phyloP scores from a whole-genome alignment of 2,329 filamentous ascomycete species.

The Colletotrichum tropicale region DNA sequence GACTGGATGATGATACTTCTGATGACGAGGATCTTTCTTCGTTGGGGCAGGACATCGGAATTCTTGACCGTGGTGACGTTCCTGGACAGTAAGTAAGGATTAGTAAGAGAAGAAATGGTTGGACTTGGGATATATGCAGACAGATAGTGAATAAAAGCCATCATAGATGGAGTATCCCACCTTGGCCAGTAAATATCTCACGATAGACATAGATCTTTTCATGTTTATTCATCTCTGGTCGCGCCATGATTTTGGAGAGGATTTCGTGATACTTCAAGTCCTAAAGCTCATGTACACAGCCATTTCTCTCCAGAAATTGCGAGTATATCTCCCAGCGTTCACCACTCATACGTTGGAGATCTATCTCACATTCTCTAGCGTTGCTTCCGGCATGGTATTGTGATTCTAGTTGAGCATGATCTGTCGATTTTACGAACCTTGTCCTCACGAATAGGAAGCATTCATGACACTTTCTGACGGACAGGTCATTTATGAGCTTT shows the following conservation, averaged over 20 bases:
- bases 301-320: background rate
- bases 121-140: no score
- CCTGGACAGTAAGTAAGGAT: background rate
- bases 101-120: background rate
- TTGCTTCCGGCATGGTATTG: fast-evolving
- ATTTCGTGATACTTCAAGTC: background rate
- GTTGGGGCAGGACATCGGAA: background rate
- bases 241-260: background rate
- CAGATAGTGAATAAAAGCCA: no score
- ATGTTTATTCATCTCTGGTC: background rate
- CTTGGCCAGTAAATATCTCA: no score
- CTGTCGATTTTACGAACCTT: background rate
- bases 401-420: background rate
- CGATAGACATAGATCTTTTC: background rate
- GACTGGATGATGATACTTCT: background rate
- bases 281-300: background rate
- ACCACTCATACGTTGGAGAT: background rate
- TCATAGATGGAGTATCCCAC: no score
- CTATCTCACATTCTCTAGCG: background rate
- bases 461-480: background rate
- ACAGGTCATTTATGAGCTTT: background rate
- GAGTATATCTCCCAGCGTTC: background rate
- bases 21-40: background rate
- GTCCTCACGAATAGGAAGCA: background rate
- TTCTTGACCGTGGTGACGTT: background rate